phyloP scores from a whole-genome alignment of 345 rosid species.

The Euphorbia lathyris region DNA sequence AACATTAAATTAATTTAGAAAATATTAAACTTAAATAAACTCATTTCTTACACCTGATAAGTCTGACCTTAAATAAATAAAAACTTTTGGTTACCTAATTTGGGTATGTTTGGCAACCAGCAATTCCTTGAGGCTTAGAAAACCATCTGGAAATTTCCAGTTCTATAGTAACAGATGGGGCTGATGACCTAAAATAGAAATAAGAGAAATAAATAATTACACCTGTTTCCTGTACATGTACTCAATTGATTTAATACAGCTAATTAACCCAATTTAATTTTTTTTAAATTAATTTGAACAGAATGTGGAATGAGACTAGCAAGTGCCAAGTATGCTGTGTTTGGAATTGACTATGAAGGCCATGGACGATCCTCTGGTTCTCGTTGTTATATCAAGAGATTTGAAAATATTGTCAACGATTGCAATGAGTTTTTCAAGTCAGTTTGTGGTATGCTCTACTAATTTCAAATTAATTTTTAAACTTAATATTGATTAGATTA shows the following conservation, averaged over 20 bases:
- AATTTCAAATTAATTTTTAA: background rate
- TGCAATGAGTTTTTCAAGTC: conserved; percentile 74
- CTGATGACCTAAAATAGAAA: conserved; percentile 8
- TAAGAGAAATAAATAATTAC: background rate
- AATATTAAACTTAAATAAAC: too few species aligned
- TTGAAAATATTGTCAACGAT: conserved; percentile 60
- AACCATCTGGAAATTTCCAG: background rate
- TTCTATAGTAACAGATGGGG: background rate
- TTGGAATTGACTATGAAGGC: conserved; percentile 89
- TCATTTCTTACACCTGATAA: too few species aligned
- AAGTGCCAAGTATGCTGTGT: conserved; percentile 69
- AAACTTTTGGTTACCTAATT: background rate
- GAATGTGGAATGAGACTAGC: conserved; percentile 88
- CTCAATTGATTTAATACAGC: background rate
- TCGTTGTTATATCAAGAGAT: conserved; percentile 92
- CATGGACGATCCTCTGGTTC: conserved; percentile 85
- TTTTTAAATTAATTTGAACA: conserved; percentile 15
- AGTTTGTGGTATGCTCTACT: conserved; percentile 44
- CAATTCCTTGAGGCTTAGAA: background rate
- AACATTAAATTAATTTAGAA: too few species aligned
- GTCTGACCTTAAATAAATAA: background rate
- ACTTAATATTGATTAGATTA: background rate
- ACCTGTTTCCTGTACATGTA: background rate
- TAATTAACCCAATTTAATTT: background rate
- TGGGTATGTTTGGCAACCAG: conserved; percentile 19